These are phyloP conservation scores for Lignosus rhinocerotis DNA, from an alignment of 1,284 basidiomycete species.

Conservation along the genomic window DNA sequence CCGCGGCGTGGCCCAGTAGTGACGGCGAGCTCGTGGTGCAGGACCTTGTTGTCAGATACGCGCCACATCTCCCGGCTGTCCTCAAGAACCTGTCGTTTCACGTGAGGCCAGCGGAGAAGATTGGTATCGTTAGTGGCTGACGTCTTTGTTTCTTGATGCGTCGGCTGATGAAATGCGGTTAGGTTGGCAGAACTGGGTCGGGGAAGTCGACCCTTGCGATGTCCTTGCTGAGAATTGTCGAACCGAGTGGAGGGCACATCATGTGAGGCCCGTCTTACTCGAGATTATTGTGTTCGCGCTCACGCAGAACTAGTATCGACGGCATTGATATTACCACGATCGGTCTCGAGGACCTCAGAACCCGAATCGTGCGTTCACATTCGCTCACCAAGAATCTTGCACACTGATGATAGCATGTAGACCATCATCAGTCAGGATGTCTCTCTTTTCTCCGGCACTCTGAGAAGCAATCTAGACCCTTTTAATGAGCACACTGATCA, in stretches of 20 bases:
- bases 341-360: slow-evolving; percentile 81
- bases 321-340: slow-evolving; percentile 82
- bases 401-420: slow-evolving; percentile 33
- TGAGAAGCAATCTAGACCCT: slow-evolving; percentile 80
- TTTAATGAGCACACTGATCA: slow-evolving; percentile 60
- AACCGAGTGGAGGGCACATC: slow-evolving; percentile 73
- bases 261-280: slow-evolving; percentile 41
- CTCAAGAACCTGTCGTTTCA: slow-evolving; percentile 71
- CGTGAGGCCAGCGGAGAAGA: slow-evolving; percentile 73
- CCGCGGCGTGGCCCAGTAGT: slow-evolving; percentile 79
- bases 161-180: background rate
- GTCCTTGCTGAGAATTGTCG: slow-evolving; percentile 79
- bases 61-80: slow-evolving; percentile 71
- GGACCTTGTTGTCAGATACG: slow-evolving; percentile 73
- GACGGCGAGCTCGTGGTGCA: slow-evolving; percentile 57
- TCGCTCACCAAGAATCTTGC: background rate
- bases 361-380: slow-evolving; percentile 47
- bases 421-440: slow-evolving; percentile 85
- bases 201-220: slow-evolving; percentile 77
- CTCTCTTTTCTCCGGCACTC: slow-evolving; percentile 82
- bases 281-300: slow-evolving; percentile 1
- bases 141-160: background rate
- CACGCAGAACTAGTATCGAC: slow-evolving; percentile 54
- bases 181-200: slow-evolving; percentile 70
- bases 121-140: slow-evolving; percentile 54